These are phyloP conservation scores for Antitrichia curtipendula DNA, from an alignment of 225 moss, liverwort and hornwort genomes.

Conservation along the genomic window DNA sequence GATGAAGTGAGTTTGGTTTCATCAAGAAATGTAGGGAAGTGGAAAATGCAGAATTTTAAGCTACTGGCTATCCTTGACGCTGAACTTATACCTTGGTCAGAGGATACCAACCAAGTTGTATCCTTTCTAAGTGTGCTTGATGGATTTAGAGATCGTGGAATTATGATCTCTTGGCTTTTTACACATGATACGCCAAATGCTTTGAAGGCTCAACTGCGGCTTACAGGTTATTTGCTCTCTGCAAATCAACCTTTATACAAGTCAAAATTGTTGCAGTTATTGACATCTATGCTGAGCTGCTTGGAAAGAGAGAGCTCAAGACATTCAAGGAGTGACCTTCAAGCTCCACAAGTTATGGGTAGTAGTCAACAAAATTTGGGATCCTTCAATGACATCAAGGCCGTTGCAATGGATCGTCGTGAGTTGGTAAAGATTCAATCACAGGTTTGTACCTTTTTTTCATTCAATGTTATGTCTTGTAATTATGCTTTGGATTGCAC, in stretches of 20 bases:
- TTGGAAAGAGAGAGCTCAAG: constrained; percentile 15
- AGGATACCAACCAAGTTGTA: constrained; percentile 4
- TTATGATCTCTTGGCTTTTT: constrained; percentile 66
- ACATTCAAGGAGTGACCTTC: background rate
- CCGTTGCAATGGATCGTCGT: constrained; percentile 12
- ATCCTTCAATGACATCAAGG: constrained; percentile 26
- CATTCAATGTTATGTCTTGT: background rate
- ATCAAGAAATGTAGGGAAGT: constrained; percentile 4
- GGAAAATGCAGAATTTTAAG: constrained; percentile 17
- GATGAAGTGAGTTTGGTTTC: constrained; percentile 31
- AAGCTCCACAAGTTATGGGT: background rate
- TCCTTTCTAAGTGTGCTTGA: constrained; percentile 30
- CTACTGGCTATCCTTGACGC: constrained; percentile 53
- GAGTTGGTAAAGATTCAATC: constrained; percentile 31
- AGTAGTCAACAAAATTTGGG: constrained; percentile 3
- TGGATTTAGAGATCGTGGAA: constrained; percentile 37
- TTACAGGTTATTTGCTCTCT: constrained; percentile 42
- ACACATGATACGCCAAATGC: constrained; percentile 57
- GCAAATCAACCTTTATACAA: constrained; percentile 73
- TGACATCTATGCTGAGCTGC: constrained; percentile 48
- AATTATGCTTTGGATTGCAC: background rate
- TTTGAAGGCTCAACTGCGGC: constrained; percentile 47
- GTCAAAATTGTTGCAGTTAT: constrained; percentile 60
- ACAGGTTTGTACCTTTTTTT: constrained; percentile 10
- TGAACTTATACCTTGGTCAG: constrained; percentile 24